phyloP scores from a whole-genome alignment of 768 basidiomycete species.

The Termitomyces sp. region DNA sequence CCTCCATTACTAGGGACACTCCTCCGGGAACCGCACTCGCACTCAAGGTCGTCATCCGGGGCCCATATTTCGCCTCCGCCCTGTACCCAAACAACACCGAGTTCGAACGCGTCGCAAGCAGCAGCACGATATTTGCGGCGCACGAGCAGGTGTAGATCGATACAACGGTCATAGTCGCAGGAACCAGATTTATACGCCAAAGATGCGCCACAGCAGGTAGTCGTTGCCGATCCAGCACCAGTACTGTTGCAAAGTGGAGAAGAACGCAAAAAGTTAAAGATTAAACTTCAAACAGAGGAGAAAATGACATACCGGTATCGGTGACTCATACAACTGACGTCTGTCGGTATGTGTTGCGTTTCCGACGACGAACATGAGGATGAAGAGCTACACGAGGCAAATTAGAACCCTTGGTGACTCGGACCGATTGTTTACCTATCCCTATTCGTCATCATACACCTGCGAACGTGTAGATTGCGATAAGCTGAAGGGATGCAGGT shows the following conservation, averaged over 20 bases:
- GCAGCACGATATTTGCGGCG: background rate
- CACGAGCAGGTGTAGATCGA: background rate
- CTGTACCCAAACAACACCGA: background rate
- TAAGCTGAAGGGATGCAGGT: background rate
- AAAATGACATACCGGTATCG: background rate
- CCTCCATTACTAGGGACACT: constrained; percentile 23
- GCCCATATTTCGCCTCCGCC: background rate
- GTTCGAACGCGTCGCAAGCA: background rate
- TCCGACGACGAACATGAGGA: background rate
- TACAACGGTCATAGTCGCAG: background rate
- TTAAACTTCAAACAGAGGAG: background rate
- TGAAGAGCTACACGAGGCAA: background rate
- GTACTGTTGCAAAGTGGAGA: background rate
- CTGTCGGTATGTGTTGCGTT: background rate
- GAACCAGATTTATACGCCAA: constrained; percentile 44
- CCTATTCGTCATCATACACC: no score
- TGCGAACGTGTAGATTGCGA: background rate
- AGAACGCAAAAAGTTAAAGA: no score
- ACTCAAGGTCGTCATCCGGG: background rate
- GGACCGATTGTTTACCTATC: background rate
- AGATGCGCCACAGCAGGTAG: constrained; percentile 29
- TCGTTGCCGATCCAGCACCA: constrained; percentile 23
- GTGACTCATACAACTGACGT: background rate
- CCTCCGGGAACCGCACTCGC: background rate
- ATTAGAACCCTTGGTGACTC: background rate